phyloP scores from a whole-genome alignment of 108 stramenopile species.

The Epithemia pelagica region DNA sequence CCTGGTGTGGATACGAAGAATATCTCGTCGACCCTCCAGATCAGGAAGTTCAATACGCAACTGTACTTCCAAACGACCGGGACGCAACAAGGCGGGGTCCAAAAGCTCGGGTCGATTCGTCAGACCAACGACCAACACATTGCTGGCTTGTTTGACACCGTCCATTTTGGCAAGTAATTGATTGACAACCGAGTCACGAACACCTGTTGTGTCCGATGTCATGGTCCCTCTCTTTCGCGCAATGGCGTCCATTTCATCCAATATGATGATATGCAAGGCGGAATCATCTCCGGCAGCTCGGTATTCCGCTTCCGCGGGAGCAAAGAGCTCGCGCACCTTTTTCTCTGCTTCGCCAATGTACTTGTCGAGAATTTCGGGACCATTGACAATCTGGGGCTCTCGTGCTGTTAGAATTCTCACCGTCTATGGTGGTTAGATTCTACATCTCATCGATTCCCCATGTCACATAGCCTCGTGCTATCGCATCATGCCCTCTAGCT shows the following conservation, averaged over 20 bases:
- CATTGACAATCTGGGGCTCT: constrained; percentile 90
- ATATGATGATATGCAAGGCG: constrained; percentile 76
- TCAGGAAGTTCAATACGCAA: constrained; percentile 75
- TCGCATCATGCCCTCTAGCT: too few relatives aligned
- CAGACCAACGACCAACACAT: constrained; percentile 76
- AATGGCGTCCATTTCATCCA: constrained; percentile 90
- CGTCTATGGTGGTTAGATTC: too few relatives aligned
- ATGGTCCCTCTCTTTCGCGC: constrained; percentile 70
- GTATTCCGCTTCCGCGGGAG: constrained; percentile 62
- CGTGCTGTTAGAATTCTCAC: too few relatives aligned
- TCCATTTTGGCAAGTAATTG: constrained; percentile 90
- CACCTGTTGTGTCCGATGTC: constrained; percentile 57
- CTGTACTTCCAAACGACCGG: constrained; percentile 88
- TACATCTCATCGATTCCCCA: too few relatives aligned
- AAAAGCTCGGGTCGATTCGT: constrained; percentile 86
- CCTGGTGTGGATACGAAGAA: constrained; percentile 82
- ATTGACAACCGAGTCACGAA: constrained; percentile 85
- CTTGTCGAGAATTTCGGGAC: constrained; percentile 62
- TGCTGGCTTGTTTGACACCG: constrained; percentile 64
- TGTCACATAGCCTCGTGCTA: too few relatives aligned
- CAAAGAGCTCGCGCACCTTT: constrained; percentile 60
- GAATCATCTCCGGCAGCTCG: constrained; percentile 53
- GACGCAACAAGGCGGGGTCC: constrained; percentile 74
- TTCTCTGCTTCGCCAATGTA: constrained; percentile 77
- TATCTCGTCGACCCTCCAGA: constrained; percentile 58